A percentile compares a stretch with the other conserved stretches of the same genome.
These are phyloP conservation scores for Rhodamnia argentea DNA, from an alignment of 345 rosid species.

Conservation along the genomic window DNA sequence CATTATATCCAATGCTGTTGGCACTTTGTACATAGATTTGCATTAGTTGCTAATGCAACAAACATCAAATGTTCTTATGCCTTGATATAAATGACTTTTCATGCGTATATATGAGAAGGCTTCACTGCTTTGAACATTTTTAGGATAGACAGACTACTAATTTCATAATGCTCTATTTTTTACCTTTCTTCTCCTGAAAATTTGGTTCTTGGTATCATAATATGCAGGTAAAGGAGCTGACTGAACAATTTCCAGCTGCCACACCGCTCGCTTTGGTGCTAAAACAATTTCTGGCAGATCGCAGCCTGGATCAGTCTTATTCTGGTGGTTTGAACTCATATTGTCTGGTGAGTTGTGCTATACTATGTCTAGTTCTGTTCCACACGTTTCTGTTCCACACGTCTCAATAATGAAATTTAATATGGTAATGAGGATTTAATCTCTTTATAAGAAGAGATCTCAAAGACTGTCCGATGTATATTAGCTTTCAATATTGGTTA, in stretches of 20 bases:
- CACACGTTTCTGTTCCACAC: not conserved
- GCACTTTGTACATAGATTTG: not conserved
- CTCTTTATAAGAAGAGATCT: not conserved
- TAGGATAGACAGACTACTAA: not conserved
- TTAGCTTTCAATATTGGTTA: not conserved
- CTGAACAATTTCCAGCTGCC: constrained; percentile 91
- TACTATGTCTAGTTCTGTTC: not conserved
- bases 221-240: constrained; percentile 70
- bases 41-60: not conserved
- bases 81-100: not conserved
- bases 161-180: not conserved
- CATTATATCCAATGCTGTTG: not conserved
- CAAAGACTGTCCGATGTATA: not conserved
- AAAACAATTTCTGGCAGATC: constrained; percentile 96
- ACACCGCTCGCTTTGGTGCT: constrained; percentile 92
- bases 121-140: not conserved
- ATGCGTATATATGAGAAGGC: not conserved
- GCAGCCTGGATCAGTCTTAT: constrained; percentile 92
- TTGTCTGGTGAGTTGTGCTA: constrained; percentile 57
- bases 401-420: not conserved
- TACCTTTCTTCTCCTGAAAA: not conserved
- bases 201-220: constrained; percentile 4
- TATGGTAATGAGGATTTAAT: not conserved
- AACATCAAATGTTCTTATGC: not conserved
- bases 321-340: constrained; percentile 99